Evolutionary conservation across 768 basidiomycete species (phyloP).

Genomic region (Strobilomyces confusus): DNA sequence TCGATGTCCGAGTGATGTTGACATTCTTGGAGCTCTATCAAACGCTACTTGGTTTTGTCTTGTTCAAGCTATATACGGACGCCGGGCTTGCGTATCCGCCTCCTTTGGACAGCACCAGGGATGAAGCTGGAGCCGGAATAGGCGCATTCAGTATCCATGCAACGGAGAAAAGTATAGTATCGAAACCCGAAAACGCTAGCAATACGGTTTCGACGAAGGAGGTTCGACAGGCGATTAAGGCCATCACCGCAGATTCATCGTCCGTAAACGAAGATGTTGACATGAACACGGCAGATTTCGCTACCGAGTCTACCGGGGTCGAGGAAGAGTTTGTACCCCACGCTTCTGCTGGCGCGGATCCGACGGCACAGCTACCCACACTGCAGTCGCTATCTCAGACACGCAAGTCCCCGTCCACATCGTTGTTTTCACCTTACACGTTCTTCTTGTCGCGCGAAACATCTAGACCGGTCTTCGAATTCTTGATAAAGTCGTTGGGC

Average conservation of each 20-base stretch:
- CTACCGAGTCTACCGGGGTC: constrained; percentile 30
- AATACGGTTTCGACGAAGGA: constrained; percentile 53
- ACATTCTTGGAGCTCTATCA: constrained; percentile 99
- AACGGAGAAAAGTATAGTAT: constrained; percentile 25
- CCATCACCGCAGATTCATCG: constrained; percentile 30
- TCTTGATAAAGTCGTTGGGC: constrained; percentile 87
- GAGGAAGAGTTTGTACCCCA: constrained; percentile 70
- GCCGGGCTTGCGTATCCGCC: constrained; percentile 93
- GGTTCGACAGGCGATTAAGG: constrained; percentile 47
- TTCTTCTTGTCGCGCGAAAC: constrained; percentile 95
- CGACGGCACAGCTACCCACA: constrained; percentile 55
- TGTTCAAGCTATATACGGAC: constrained; percentile 99
- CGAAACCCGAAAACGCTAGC: constrained; percentile 9
- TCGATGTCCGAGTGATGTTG: constrained; percentile 96
- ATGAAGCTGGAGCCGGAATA: constrained; percentile 82
- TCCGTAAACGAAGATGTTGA: constrained; percentile 35
- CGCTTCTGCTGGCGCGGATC: constrained; percentile 48
- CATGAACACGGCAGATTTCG: constrained; percentile 33
- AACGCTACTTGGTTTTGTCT: constrained; percentile 90
- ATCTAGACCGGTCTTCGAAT: constrained; percentile 89
- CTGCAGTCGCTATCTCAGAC: constrained; percentile 60
- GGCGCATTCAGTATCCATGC: constrained; percentile 80
- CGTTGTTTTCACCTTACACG: constrained; percentile 78
- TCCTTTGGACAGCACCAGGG: constrained; percentile 74
- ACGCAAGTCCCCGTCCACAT: constrained; percentile 52